phyloP scores from a whole-genome alignment of 2,329 filamentous ascomycete genomes.

The Parastagonospora avenae region DNA sequence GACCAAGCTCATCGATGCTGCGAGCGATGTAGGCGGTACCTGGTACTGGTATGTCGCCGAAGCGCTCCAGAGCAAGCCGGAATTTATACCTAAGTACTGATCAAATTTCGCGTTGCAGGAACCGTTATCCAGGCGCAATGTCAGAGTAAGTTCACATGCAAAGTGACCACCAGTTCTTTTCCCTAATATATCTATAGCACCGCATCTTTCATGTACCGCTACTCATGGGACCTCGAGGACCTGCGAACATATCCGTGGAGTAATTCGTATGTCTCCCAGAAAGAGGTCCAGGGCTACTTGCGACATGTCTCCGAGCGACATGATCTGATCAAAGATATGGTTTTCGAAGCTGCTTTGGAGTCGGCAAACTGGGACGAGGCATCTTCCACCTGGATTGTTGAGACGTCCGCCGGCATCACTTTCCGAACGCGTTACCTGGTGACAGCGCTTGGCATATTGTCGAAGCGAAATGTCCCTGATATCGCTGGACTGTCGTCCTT shows the following conservation, averaged over 20 bases:
- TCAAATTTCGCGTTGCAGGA: constrained; percentile 20
- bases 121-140: constrained; percentile 24
- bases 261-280: constrained; percentile 43
- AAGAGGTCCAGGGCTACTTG: constrained; percentile 44
- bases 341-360: constrained; percentile 48
- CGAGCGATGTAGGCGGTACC: constrained; percentile 7
- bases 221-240: constrained; percentile 43
- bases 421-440: constrained; percentile 20
- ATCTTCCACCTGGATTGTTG: constrained; percentile 35
- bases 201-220: constrained; percentile 24
- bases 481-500: constrained; percentile 49
- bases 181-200: background rate
- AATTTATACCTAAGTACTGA: background rate
- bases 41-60: constrained; percentile 36
- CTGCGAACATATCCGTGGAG: constrained; percentile 44
- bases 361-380: constrained; percentile 43
- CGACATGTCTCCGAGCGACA: constrained; percentile 40
- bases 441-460: constrained; percentile 10
- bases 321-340: constrained; percentile 45
- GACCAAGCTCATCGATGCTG: background rate
- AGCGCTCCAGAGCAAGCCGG: too few species aligned
- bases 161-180: background rate
- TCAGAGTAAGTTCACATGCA: constrained; percentile 1
- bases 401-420: constrained; percentile 19
- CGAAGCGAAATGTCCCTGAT: constrained; percentile 18